Percentiles rank a stretch among this genome's conserved stretches.
Evolutionary conservation across 2,329 filamentous ascomycete genomes (phyloP).

Genomic region (Tolypocladium pustulatum): DNA sequence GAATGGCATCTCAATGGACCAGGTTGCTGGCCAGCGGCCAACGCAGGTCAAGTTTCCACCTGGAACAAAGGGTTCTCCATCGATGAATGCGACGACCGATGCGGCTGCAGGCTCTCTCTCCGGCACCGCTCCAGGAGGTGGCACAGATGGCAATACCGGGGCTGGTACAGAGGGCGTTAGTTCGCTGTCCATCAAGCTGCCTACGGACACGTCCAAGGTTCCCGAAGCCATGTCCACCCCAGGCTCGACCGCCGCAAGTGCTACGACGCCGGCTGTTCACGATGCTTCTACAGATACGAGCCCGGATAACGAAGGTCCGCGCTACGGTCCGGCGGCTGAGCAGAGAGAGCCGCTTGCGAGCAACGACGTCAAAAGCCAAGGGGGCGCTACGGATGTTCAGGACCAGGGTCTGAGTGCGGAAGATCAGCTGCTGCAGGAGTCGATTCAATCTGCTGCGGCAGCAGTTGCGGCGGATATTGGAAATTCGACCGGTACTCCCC

Average conservation of each 20-base stretch:
- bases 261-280: constrained; percentile 59
- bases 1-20: neutral
- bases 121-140: neutral
- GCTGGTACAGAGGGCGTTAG: neutral
- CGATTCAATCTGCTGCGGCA: constrained; percentile 19
- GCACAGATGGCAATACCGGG: neutral
- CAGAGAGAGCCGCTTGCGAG: constrained; percentile 30
- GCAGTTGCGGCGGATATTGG: constrained; percentile 6
- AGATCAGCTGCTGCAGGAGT: constrained; percentile 34
- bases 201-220: constrained; percentile 23
- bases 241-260: constrained; percentile 61
- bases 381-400: neutral
- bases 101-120: neutral
- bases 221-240: constrained; percentile 42
- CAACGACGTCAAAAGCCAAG: neutral
- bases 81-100: constrained; percentile 3
- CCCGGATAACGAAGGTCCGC: constrained; percentile 55
- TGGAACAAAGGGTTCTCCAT: constrained; percentile 18
- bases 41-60: constrained; percentile 22
- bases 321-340: constrained; percentile 39
- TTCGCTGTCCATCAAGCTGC: constrained; percentile 20
- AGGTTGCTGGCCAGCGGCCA: constrained; percentile 4
- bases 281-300: constrained; percentile 65
- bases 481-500: constrained; percentile 1
- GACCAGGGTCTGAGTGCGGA: constrained; percentile 21